Evolutionary conservation across 306 rosid genomes (phyloP), one percentile per base, ranked within the genome.

Genomic region (Vigna trinervia): DNA sequence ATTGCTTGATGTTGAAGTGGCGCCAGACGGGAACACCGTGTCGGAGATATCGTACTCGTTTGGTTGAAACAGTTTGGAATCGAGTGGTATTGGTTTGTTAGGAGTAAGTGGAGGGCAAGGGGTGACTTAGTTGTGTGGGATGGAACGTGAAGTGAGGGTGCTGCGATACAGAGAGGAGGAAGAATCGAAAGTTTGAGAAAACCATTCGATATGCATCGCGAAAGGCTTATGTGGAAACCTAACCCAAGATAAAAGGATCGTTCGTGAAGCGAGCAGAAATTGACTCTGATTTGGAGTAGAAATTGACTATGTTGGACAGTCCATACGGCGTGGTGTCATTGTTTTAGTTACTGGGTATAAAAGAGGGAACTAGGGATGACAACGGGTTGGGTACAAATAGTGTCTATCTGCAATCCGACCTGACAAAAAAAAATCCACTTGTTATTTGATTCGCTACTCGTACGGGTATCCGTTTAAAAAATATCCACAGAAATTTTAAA

Each of bases 241-340:
- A 94, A 50, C 97, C 96, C 11, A 93, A 94, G 79, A 86, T 90
- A 53, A 93, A 93, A 71, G 97, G 97, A 78, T 92, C 96, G 81
- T 93, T 93, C 71, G 96, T 89, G 0, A 93, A 93, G 45, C 92
- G 96, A 15, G 79, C 83, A 23, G 91, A 87, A 66, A 85, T 51
- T 3, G 87, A 84, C 30, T 75, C 90, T 28, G 94, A 86, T 0
- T 85, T 87, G 23, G 92, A 90, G 63, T 22, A 22, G 23, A 22
- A 22, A 22, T 22, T 79, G 81, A 3, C 83, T 87, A 9, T 86
- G 11, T 30, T 75, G 0, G 98, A 92, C 20, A n/a, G 85, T 0
- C 97, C 83, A 5, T 92, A 90, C 87, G 98, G 96, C 85, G 96
- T 95, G 81, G 99, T 95, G 0, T 97, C 98, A 0, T 81, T 94